A percentile compares a stretch with the other conserved stretches of the same genome.
These are phyloP conservation scores for Saussurea involucrata DNA, from an alignment of 129 eudicot species.

Conservation along the genomic window DNA sequence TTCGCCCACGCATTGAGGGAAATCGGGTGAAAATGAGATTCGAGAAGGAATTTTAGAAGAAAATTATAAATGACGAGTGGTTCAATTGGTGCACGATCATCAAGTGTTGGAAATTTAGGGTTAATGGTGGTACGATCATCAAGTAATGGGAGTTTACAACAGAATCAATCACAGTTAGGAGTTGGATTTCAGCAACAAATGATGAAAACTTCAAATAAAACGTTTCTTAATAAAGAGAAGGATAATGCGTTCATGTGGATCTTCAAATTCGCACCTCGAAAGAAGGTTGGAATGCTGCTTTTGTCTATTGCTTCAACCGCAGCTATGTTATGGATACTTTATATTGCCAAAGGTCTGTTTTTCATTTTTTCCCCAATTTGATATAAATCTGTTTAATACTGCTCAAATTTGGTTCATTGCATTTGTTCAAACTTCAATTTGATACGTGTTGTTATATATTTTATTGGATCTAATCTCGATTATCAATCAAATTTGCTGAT, in stretches of 20 bases:
- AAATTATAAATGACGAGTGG: slow-evolving; percentile 11
- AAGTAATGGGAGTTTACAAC: slow-evolving; percentile 75
- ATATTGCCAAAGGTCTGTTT: slow-evolving; percentile 79
- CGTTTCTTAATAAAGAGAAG: slow-evolving; percentile 57
- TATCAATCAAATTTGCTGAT: background rate
- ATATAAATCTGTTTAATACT: background rate
- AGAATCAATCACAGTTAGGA: slow-evolving; percentile 36
- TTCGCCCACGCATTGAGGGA: background rate
- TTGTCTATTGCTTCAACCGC: slow-evolving; percentile 65
- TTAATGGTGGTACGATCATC: slow-evolving; percentile 58
- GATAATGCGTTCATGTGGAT: slow-evolving; percentile 69
- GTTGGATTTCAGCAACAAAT: slow-evolving; percentile 23
- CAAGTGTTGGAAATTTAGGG: slow-evolving; percentile 42
- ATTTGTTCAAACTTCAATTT: background rate
- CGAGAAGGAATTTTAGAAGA: background rate
- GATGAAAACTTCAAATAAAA: slow-evolving; percentile 57
- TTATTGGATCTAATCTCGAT: slow-evolving; percentile 6
- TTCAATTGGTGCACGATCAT: slow-evolving; percentile 26
- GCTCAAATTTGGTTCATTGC: background rate
- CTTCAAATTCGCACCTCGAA: slow-evolving; percentile 71
- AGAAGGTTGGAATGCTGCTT: slow-evolving; percentile 86
- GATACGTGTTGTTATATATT: background rate
- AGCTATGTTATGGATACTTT: slow-evolving; percentile 75
- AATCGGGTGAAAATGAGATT: background rate
- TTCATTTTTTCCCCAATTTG: slow-evolving; percentile 7